A percentile compares a stretch with the other conserved stretches of the same genome.
Evolutionary conservation across 371 early-diverging fungal genomes (phyloP).

Genomic region (Gilbertella persicaria): DNA sequence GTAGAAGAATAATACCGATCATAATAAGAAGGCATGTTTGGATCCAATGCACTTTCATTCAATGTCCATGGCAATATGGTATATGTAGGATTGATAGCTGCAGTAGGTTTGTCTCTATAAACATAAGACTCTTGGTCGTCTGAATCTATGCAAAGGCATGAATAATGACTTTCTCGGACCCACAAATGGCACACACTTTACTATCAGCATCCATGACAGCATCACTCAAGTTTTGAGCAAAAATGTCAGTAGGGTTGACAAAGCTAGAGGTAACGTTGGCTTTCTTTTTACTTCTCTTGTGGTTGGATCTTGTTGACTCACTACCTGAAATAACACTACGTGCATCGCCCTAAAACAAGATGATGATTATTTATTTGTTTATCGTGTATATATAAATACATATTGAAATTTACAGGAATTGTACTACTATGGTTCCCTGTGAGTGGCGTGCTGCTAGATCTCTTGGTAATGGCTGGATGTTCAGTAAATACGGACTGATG

Average conservation of each 20-base stretch:
- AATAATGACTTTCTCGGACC: neutral
- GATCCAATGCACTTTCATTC: neutral
- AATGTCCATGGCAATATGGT: constrained; percentile 11
- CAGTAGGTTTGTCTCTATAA: constrained; percentile 33
- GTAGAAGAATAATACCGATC: constrained; percentile 22
- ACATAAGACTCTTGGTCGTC: constrained; percentile 46
- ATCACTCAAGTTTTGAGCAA: constrained; percentile 49
- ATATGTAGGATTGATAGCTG: constrained; percentile 8
- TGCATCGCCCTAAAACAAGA: constrained; percentile 11
- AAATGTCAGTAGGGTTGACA: constrained; percentile 43
- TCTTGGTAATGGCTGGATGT: constrained; percentile 1
- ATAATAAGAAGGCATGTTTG: constrained; percentile 6
- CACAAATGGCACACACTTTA: constrained; percentile 1
- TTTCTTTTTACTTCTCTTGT: constrained; percentile 13
- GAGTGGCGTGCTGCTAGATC: constrained; percentile 6
- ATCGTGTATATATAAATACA: neutral
- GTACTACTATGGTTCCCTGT: neutral
- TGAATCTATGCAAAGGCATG: constrained; percentile 27
- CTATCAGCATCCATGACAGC: constrained; percentile 51
- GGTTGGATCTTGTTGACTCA: constrained; percentile 22
- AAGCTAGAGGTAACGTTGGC: constrained; percentile 15
- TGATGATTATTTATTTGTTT: constrained; percentile 5
- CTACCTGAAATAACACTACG: constrained; percentile 21
- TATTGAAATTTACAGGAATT: neutral
- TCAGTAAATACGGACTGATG: constrained; percentile 7